These are phyloP conservation scores for Athelia psychrophila DNA, from an alignment of 1,284 basidiomycete genomes.

Conservation along the genomic window DNA sequence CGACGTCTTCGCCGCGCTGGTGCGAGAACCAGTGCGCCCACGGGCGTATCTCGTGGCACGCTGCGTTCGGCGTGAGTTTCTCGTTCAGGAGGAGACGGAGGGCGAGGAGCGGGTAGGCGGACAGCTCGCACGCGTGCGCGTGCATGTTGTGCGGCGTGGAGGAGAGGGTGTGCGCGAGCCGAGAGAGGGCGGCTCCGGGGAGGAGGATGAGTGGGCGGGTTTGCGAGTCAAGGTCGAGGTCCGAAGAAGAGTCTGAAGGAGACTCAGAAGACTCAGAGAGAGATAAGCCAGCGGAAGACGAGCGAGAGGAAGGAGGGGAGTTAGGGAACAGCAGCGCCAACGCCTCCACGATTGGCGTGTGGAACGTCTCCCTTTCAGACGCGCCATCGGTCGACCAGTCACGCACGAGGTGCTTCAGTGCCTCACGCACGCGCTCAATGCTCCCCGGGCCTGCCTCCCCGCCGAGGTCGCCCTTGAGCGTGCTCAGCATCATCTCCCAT, in stretches of 20 bases:
- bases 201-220: slow-evolving; percentile 21
- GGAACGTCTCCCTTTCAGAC: slow-evolving; percentile 48
- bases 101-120: slow-evolving; percentile 61
- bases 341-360: slow-evolving; percentile 51
- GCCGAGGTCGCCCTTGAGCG: slow-evolving; percentile 22
- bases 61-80: slow-evolving; percentile 31
- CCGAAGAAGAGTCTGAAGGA: not conserved
- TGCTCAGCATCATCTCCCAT: not conserved
- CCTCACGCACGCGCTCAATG: slow-evolving; percentile 48
- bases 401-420: slow-evolving; percentile 63
- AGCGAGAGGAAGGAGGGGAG: slow-evolving; percentile 17
- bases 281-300: slow-evolving; percentile 10
- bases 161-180: no score
- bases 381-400: slow-evolving; percentile 63
- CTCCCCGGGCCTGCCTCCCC: slow-evolving; percentile 28
- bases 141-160: no score
- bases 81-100: slow-evolving; percentile 54
- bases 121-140: slow-evolving; percentile 36
- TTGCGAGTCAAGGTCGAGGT: slow-evolving; percentile 31
- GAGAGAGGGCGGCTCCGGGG: no score
- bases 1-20: slow-evolving; percentile 41
- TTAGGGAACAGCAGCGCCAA: slow-evolving; percentile 1
- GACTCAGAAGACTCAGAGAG: no score
- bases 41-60: slow-evolving; percentile 53
- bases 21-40: slow-evolving; percentile 70